Percentiles rank a stretch among this genome's conserved stretches.
phyloP scores from a whole-genome alignment of 768 basidiomycete genomes.

The Hysterangium stoloniferum region DNA sequence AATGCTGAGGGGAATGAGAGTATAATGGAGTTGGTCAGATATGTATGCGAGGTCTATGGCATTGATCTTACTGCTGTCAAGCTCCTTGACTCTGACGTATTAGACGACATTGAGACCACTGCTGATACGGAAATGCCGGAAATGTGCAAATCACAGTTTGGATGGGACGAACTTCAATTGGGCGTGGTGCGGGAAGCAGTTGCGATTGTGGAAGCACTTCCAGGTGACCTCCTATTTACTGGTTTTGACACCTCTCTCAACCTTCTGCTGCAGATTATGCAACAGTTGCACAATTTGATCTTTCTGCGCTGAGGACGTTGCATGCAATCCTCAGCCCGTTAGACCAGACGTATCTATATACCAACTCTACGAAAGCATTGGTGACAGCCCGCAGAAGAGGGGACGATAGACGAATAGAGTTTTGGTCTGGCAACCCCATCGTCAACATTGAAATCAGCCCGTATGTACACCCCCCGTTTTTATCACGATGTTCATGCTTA shows the following conservation, averaged over 20 bases:
- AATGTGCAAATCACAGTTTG: slow-evolving; percentile 47
- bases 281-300: slow-evolving; percentile 79
- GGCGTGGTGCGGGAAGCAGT: slow-evolving; percentile 91
- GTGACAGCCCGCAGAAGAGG: slow-evolving; percentile 72
- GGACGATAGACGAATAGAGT: slow-evolving; percentile 59
- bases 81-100: slow-evolving; percentile 26
- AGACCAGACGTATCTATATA: slow-evolving; percentile 77
- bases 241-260: not conserved
- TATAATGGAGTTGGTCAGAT: slow-evolving; percentile 63
- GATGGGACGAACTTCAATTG: slow-evolving; percentile 94
- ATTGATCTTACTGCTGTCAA: slow-evolving; percentile 70
- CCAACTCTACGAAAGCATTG: slow-evolving; percentile 65
- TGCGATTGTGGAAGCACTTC: slow-evolving; percentile 82
- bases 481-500: not conserved
- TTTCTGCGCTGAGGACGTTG: slow-evolving; percentile 76
- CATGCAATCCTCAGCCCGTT: slow-evolving; percentile 57
- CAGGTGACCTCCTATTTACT: slow-evolving; percentile 46
- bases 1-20: slow-evolving; percentile 75
- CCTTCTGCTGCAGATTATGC: slow-evolving; percentile 54
- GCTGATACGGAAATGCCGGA: slow-evolving; percentile 38
- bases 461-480: slow-evolving; percentile 37
- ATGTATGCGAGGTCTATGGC: slow-evolving; percentile 74
- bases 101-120: slow-evolving; percentile 16
- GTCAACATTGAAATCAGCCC: slow-evolving; percentile 70
- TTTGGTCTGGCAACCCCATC: slow-evolving; percentile 81